Base-by-base conservation (phyloP, 345 rosid species). In the Erodium maritimum region DNA sequence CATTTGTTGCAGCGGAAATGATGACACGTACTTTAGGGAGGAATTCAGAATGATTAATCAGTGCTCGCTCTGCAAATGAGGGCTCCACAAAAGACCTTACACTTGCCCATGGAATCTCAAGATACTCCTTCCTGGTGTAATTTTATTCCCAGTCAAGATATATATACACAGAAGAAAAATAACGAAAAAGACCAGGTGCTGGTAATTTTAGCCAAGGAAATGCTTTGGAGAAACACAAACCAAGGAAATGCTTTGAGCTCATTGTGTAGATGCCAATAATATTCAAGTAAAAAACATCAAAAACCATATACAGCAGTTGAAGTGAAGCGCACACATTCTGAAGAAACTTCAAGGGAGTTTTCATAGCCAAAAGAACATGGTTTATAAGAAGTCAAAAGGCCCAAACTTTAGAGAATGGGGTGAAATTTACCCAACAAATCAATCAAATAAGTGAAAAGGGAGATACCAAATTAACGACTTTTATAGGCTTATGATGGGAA, bases 71-170 rank as follows among this genome's bases (percentile, higher is more conserved):
- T 0, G 78, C 96, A 75, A 86, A 80, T 0, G 84, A 60, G 13
- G 98, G 96, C 73, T 91, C 96, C 54, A 91, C 96, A 90, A 75
- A 81, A 14, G 81, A 65, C 78, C 96, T 88, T 75, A 91, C 69
- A 58, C 60, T 69, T 57, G 93, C 95, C 98, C 95, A 86, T 54
- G 87, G 69, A 10, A 91, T 82, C 86, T 91, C 98, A 62, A 81
- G 79, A 51, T 86, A 91, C 76, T 91, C 98, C 75, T 91, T 91
- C 87, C 98, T 88, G 87, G 33, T 0, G 21, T 24, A 20, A 11
- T 50, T 48, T 48, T 19, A 24, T 57, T 57, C 1, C 21, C 42
- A 23, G 17, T 37, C 46, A 37, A 37, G 46, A 37, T 11, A 11
- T 37, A 11, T 37, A 11, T 42, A 29, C 17, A 14, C 3, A 10